These are phyloP conservation scores for Malassezia japonica DNA, from an alignment of 1,284 basidiomycete species.

Conservation along the genomic window DNA sequence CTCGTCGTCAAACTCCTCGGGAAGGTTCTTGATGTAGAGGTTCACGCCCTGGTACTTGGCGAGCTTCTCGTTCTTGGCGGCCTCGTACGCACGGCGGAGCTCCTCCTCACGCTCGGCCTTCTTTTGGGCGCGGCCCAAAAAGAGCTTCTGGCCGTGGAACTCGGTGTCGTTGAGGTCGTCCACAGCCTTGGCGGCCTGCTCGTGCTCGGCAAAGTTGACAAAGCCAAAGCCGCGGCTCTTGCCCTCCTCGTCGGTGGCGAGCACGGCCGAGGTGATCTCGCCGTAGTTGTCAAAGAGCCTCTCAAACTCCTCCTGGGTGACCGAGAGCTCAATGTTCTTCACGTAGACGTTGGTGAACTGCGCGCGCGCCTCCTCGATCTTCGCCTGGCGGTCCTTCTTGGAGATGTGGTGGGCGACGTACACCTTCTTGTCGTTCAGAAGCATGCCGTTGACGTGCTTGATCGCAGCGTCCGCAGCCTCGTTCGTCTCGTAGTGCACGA, in stretches of 20 bases:
- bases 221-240: slow-evolving; percentile 93
- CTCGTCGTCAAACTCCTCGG: slow-evolving; percentile 49
- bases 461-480: slow-evolving; percentile 85
- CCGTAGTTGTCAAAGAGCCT: slow-evolving; percentile 73
- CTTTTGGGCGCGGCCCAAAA: slow-evolving; percentile 95
- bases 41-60: slow-evolving; percentile 99
- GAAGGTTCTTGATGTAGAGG: slow-evolving; percentile 92
- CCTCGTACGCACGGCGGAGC: slow-evolving; percentile 82
- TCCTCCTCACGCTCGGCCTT: slow-evolving; percentile 97
- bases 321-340: slow-evolving; percentile 86
- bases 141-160: slow-evolving; percentile 78
- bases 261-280: slow-evolving; percentile 76
- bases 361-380: slow-evolving; percentile 91
- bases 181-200: slow-evolving; percentile 81
- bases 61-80: slow-evolving; percentile 90
- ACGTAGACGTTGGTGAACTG: slow-evolving; percentile 97
- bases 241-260: slow-evolving; percentile 66
- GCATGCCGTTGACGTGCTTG: slow-evolving; percentile 98
- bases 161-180: slow-evolving; percentile 83
- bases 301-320: slow-evolving; percentile 77
- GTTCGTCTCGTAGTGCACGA: slow-evolving; percentile 96
- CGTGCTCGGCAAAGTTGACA: slow-evolving; percentile 89
- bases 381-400: slow-evolving; percentile 70
- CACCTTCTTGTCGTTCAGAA: slow-evolving; percentile 79
- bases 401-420: slow-evolving; percentile 96